phyloP scores from a whole-genome alignment of 495 filamentous ascomycete species.

The Chaetomium tenue region DNA sequence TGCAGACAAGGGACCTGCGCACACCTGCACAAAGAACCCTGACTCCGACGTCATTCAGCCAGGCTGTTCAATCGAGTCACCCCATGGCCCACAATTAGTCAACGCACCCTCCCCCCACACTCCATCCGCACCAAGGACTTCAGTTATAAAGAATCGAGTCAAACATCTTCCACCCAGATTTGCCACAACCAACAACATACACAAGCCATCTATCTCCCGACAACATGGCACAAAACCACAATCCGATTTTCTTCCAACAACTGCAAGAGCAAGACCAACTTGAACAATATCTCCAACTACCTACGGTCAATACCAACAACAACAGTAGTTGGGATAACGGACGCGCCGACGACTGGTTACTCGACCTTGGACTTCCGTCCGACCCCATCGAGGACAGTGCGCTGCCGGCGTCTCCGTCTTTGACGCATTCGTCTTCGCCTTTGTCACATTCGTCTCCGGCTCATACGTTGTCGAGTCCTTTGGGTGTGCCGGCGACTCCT shows the following conservation, averaged over 20 bases:
- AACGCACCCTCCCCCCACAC: conserved; percentile 2
- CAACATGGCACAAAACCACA: conserved; percentile 22
- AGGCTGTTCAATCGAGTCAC: conserved; percentile 9
- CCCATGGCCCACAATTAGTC: conserved; percentile 10
- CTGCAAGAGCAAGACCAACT: conserved; percentile 7
- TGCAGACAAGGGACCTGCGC: neutral
- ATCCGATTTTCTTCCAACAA: conserved; percentile 11
- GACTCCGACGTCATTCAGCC: neutral
- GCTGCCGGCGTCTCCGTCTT: conserved; percentile 35
- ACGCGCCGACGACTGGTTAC: neutral
- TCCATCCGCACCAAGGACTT: neutral
- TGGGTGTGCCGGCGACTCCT: too few relatives aligned
- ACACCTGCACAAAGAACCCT: neutral
- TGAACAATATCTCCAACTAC: conserved; percentile 12
- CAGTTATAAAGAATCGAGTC: conserved; percentile 17
- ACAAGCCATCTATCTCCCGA: conserved; percentile 14
- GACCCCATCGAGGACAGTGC: conserved; percentile 27
- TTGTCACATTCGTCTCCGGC: too few relatives aligned
- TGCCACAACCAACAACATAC: conserved; percentile 14
- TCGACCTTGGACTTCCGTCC: neutral
- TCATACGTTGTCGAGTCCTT: too few relatives aligned
- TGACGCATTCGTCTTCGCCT: conserved; percentile 39
- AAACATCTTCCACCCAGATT: conserved; percentile 6
- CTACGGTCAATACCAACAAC: too few relatives aligned
- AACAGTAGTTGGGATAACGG: neutral